A percentile compares a stretch with the other conserved stretches of the same genome.
Conservation (phyloP, 345 rosid genomes). For the Firmiana major region DNA sequence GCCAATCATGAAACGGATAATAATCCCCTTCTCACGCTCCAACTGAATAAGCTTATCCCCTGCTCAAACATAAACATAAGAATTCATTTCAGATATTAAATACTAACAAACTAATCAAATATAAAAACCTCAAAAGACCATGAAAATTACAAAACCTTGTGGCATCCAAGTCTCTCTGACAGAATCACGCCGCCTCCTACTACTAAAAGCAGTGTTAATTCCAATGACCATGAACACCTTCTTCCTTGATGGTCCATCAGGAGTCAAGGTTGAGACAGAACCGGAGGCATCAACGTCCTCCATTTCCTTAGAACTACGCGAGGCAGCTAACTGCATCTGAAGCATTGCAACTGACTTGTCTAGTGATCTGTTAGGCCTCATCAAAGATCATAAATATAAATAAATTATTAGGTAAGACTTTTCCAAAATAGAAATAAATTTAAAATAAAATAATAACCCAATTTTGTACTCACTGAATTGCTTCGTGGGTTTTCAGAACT, state of each 20-base stretch:
- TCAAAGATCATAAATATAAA: conserved; percentile 3
- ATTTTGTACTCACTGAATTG: conserved; percentile 63
- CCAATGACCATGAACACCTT: conserved; percentile 92
- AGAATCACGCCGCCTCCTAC: conserved; percentile 96
- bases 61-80: conserved; percentile 19
- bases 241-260: conserved; percentile 32
- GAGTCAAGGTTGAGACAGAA: conserved; percentile 23
- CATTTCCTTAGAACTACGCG: conserved; percentile 48
- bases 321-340: conserved; percentile 67
- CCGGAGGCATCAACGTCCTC: conserved; percentile 32
- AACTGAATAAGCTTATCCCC: conserved; percentile 78
- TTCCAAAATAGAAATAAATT: neutral
- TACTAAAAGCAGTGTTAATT: conserved; percentile 92
- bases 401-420: neutral
- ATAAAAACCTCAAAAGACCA: conserved; percentile 1
- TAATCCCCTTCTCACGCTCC: conserved; percentile 87
- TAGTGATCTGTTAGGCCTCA: conserved; percentile 56
- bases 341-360: conserved; percentile 72
- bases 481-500: conserved; percentile 73
- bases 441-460: neutral
- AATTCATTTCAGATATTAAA: neutral
- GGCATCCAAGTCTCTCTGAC: conserved; percentile 99
- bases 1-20: conserved; percentile 96
- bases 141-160: conserved; percentile 48
- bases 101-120: neutral